Evolutionary conservation across 768 basidiomycete species (phyloP).

Genomic region (Trametes sanguinea): DNA sequence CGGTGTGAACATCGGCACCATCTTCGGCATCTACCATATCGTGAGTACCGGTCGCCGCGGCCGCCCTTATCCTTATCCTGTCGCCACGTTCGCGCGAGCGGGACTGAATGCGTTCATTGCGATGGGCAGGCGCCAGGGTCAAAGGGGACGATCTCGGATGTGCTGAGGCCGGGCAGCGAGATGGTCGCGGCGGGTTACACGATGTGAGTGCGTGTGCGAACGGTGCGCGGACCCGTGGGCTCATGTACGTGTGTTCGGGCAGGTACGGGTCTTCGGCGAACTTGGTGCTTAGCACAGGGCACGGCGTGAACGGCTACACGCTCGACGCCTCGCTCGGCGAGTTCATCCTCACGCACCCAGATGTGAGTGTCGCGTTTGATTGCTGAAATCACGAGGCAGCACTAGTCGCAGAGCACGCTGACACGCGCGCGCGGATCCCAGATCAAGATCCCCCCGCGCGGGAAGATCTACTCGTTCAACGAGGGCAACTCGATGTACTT

Average conservation of each 20-base stretch:
- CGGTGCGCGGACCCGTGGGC: not conserved
- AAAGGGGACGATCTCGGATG: slow-evolving; percentile 79
- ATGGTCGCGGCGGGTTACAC: slow-evolving; percentile 99
- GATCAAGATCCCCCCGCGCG: slow-evolving; percentile 92
- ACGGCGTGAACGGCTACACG: slow-evolving; percentile 97
- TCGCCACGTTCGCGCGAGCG: not conserved
- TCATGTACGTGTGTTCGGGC: not conserved
- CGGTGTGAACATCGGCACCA: slow-evolving; percentile 96
- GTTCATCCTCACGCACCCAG: slow-evolving; percentile 97
- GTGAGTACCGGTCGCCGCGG: slow-evolving; percentile 49
- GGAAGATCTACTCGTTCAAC: slow-evolving; percentile 99
- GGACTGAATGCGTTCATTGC: not conserved
- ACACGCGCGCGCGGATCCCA: slow-evolving; percentile 30
- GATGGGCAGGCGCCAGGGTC: slow-evolving; percentile 66
- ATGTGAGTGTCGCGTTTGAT: slow-evolving; percentile 49
- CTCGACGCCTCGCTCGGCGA: slow-evolving; percentile 94
- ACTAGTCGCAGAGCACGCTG: too few relatives aligned
- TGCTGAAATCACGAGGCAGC: not conserved
- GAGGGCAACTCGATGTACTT: slow-evolving; percentile 98
- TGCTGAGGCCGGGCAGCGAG: slow-evolving; percentile 88
- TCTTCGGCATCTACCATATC: slow-evolving; percentile 94
- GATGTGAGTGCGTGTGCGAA: slow-evolving; percentile 56
- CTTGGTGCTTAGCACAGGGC: slow-evolving; percentile 91
- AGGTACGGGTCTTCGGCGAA: slow-evolving; percentile 97
- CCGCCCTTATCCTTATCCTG: not conserved